phyloP scores from a whole-genome alignment of 2,329 filamentous ascomycete species.

The Fusarium concolor region DNA sequence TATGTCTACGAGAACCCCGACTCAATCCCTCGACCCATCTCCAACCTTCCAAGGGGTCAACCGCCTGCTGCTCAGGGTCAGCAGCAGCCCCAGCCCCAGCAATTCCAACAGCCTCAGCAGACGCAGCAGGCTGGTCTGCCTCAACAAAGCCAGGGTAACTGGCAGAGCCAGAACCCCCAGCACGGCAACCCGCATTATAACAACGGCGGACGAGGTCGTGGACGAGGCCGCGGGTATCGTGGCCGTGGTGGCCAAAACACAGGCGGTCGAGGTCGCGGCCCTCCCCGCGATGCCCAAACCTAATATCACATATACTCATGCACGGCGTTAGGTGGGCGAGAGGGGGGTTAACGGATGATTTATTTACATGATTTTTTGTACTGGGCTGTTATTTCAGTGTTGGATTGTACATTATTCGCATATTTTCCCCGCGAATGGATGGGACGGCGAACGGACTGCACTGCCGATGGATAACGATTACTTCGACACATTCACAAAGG shows the following conservation, averaged over 20 bases:
- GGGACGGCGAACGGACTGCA: slow-evolving; percentile 51
- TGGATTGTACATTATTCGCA: slow-evolving; percentile 59
- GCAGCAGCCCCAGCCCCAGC: slow-evolving; percentile 48
- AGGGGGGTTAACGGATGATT: slow-evolving; percentile 35
- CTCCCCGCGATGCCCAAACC: slow-evolving; percentile 52
- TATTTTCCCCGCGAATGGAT: slow-evolving; percentile 52
- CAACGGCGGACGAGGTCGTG: slow-evolving; percentile 53
- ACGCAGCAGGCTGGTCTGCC: slow-evolving; percentile 48
- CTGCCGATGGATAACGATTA: slow-evolving; percentile 48
- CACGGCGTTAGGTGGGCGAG: slow-evolving; percentile 45
- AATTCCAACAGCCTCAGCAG: slow-evolving; percentile 47
- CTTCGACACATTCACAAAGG: slow-evolving; percentile 36
- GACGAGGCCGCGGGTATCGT: slow-evolving; percentile 55
- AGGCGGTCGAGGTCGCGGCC: slow-evolving; percentile 53
- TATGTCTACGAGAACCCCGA: slow-evolving; percentile 99
- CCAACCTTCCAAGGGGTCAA: slow-evolving; percentile 57
- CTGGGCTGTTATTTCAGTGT: slow-evolving; percentile 49
- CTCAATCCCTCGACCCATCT: slow-evolving; percentile 85
- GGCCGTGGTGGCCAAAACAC: slow-evolving; percentile 52
- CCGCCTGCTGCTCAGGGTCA: slow-evolving; percentile 47
- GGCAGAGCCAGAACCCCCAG: slow-evolving; percentile 54
- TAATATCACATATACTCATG: slow-evolving; percentile 47
- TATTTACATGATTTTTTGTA: slow-evolving; percentile 50
- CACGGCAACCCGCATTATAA: slow-evolving; percentile 51
- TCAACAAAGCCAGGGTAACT: slow-evolving; percentile 54